A percentile compares a stretch with the other conserved stretches of the same genome.
These are phyloP conservation scores for Atkinsonella texensis DNA, from an alignment of 2,329 filamentous ascomycete genomes.

Conservation along the genomic window DNA sequence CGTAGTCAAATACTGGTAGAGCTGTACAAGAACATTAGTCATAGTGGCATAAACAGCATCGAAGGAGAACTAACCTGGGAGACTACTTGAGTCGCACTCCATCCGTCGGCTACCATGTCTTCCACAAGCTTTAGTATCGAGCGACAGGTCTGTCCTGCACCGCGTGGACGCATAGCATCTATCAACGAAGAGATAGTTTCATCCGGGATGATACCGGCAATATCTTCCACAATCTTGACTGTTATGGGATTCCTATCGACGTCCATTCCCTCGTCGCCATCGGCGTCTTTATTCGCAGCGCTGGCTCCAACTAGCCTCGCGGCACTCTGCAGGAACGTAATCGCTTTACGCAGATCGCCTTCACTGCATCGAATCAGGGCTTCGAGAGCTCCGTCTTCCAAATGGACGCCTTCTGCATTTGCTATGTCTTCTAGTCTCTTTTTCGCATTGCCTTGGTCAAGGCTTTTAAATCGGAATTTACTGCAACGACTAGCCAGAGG, in stretches of 20 bases:
- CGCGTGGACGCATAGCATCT: conserved; percentile 62
- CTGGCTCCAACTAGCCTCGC: conserved; percentile 70
- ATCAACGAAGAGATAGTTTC: conserved; percentile 58
- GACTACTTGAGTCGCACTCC: conserved; percentile 86
- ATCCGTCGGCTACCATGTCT: conserved; percentile 89
- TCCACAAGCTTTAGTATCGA: conserved; percentile 69
- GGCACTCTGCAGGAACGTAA: conserved; percentile 93
- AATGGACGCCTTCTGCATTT: conserved; percentile 56
- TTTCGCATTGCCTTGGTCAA: conserved; percentile 77
- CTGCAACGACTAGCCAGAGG: conserved; percentile 85
- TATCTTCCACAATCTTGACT: conserved; percentile 76
- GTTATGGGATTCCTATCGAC: conserved; percentile 53
- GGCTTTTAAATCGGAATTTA: conserved; percentile 95
- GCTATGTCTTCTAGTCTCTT: conserved; percentile 75
- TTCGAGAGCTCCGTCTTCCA: conserved; percentile 72
- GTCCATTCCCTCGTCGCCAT: conserved; percentile 52
- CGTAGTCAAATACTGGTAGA: conserved; percentile 72
- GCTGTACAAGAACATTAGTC: conserved; percentile 27
- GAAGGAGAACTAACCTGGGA: conserved; percentile 46
- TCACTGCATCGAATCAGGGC: conserved; percentile 80
- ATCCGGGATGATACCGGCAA: conserved; percentile 85
- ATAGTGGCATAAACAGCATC: neutral
- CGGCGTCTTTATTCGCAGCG: conserved; percentile 31
- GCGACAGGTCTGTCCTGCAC: conserved; percentile 53
- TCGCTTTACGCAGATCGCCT: conserved; percentile 89